A percentile compares a stretch with the other conserved stretches of the same genome.
Conservation (phyloP, 305 asterid species). For the Fraxinus latifolia region DNA sequence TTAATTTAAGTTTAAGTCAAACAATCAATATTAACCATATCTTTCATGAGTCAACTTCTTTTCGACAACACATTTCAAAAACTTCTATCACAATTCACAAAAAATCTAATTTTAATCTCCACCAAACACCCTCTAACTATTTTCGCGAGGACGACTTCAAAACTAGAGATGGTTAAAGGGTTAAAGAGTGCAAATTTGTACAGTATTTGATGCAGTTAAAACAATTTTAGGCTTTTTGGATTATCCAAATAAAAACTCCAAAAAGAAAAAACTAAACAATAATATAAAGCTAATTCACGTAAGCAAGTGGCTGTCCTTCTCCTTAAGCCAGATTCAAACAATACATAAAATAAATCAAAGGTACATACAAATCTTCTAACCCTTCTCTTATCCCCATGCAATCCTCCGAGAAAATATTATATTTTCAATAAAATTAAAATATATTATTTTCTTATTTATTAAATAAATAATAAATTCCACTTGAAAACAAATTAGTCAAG, state of each 20-base stretch:
- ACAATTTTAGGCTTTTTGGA: not conserved
- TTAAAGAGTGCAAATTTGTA: not conserved
- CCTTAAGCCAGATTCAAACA: conserved; percentile 33
- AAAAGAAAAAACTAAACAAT: not conserved
- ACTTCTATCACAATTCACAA: too few species aligned
- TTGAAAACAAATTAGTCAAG: conserved; percentile 22
- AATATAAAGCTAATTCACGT: not conserved
- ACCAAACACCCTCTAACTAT: too few species aligned
- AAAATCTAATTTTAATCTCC: too few species aligned
- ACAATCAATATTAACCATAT: too few species aligned
- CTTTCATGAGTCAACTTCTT: too few species aligned
- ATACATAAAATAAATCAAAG: conserved; percentile 35
- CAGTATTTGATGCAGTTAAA: not conserved
- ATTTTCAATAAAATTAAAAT: not conserved
- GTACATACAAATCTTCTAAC: conserved; percentile 13
- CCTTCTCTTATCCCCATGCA: conserved; percentile 43
- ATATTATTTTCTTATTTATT: not conserved
- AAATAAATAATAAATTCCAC: not conserved
- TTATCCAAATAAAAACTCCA: not conserved
- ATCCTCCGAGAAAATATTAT: conserved; percentile 12
- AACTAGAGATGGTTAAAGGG: not conserved
- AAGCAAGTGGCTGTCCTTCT: conserved; percentile 19
- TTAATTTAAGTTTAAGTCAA: too few species aligned
- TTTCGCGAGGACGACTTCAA: not conserved
- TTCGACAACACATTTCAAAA: too few species aligned